Conservation (phyloP, 2,329 filamentous ascomycete species). For the Colletotrichum chrysophilum region DNA sequence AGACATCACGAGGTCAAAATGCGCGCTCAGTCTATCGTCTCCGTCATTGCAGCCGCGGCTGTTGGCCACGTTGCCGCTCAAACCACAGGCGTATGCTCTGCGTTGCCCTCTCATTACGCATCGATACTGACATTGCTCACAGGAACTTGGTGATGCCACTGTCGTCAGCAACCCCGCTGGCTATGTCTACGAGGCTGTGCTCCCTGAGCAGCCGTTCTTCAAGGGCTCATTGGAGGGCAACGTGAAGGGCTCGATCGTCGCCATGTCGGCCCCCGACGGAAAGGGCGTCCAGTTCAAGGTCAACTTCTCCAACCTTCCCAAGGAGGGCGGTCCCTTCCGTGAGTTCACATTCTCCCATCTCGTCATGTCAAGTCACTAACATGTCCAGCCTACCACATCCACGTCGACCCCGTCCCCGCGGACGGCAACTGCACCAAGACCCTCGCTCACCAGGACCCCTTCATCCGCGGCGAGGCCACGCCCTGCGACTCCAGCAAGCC, state of each 20-base stretch:
- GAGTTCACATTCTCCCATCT: conserved; percentile 28
- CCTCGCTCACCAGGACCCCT: conserved; percentile 74
- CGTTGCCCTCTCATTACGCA: not conserved
- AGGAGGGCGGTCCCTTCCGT: conserved; percentile 65
- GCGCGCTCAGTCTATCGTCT: conserved; percentile 26
- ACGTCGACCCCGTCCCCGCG: conserved; percentile 65
- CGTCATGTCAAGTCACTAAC: not conserved
- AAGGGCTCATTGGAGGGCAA: conserved; percentile 55
- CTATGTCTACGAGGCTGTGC: conserved; percentile 57
- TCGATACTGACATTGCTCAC: not conserved
- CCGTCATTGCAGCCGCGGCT: conserved; percentile 31
- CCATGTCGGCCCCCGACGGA: conserved; percentile 50
- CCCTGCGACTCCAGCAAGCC: conserved; percentile 63
- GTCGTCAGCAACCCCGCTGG: conserved; percentile 60
- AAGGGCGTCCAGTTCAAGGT: conserved; percentile 61
- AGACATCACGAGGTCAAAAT: conserved; percentile 16
- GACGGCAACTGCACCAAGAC: conserved; percentile 76
- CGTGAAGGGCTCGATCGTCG: conserved; percentile 58
- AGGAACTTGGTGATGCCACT: conserved; percentile 54
- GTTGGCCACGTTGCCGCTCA: conserved; percentile 32
- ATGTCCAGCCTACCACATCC: conserved; percentile 72
- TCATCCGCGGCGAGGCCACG: conserved; percentile 64
- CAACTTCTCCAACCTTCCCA: conserved; percentile 63
- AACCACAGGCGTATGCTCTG: conserved; percentile 22
- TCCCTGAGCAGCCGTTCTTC: conserved; percentile 60